Percentiles rank a stretch among this genome's conserved stretches.
Evolutionary conservation across 2,329 filamentous ascomycete species (phyloP).

Genomic region (Pyrenochaeta sp.): DNA sequence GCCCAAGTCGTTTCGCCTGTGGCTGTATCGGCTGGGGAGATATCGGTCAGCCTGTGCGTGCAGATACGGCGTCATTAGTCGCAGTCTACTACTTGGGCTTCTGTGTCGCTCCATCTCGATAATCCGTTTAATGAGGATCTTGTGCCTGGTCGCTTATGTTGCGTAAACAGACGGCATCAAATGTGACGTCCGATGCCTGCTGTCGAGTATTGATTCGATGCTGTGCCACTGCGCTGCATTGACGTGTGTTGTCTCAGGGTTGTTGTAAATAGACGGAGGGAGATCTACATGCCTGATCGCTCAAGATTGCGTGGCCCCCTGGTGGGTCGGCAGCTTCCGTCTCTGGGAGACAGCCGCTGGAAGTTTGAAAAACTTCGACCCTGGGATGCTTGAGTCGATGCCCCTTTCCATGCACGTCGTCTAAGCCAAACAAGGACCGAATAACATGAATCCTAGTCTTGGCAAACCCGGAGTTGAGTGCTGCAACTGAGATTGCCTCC

Average conservation of each 20-base stretch:
- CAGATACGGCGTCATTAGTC: slow-evolving; percentile 17
- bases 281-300: slow-evolving; percentile 29
- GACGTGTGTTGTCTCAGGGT: not conserved
- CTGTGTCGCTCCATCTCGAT: slow-evolving; percentile 3
- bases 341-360: slow-evolving; percentile 32
- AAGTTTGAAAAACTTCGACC: slow-evolving; percentile 9
- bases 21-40: slow-evolving; percentile 20
- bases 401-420: slow-evolving; percentile 3
- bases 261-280: slow-evolving; percentile 9
- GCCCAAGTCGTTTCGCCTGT: slow-evolving; percentile 17
- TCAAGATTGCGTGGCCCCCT: slow-evolving; percentile 34
- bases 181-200: slow-evolving; percentile 16
- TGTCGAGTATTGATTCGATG: slow-evolving; percentile 31
- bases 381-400: slow-evolving; percentile 7
- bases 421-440: slow-evolving; percentile 14
- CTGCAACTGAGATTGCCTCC: slow-evolving; percentile 11
- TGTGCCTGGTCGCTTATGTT: slow-evolving; percentile 25
- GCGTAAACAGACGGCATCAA: slow-evolving; percentile 12
- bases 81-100: slow-evolving; percentile 16
- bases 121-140: slow-evolving; percentile 4
- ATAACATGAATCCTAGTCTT: slow-evolving; percentile 1
- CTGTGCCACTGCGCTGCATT: slow-evolving; percentile 18
- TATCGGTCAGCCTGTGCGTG: slow-evolving; percentile 31
- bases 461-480: slow-evolving; percentile 14
- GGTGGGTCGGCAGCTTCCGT: slow-evolving; percentile 35